A percentile compares a stretch with the other conserved stretches of the same genome.
Conservation (phyloP, 768 basidiomycete species). For the Multifurca ochricompacta region DNA sequence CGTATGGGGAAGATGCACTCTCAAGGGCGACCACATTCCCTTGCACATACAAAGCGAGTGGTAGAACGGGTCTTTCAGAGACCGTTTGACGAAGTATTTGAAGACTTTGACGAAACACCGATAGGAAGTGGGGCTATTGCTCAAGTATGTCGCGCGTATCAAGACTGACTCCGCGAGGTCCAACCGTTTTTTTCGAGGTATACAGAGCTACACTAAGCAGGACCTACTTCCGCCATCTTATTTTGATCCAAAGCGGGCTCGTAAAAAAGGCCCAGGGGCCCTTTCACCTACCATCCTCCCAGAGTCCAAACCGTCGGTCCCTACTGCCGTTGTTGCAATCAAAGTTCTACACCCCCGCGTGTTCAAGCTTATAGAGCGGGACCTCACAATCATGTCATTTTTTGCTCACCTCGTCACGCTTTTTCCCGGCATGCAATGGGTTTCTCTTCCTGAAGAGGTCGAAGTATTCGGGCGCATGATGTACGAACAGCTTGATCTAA, state of each 20-base stretch:
- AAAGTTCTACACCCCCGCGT: slow-evolving; percentile 93
- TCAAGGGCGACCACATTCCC: slow-evolving; percentile 70
- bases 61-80: slow-evolving; percentile 79
- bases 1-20: slow-evolving; percentile 84
- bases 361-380: slow-evolving; percentile 71
- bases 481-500: slow-evolving; percentile 86
- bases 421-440: slow-evolving; percentile 92
- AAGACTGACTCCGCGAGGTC: not conserved
- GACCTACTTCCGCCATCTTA: slow-evolving; percentile 83
- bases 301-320: slow-evolving; percentile 62
- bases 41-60: slow-evolving; percentile 70
- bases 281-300: slow-evolving; percentile 42
- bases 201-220: slow-evolving; percentile 81
- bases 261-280: slow-evolving; percentile 38
- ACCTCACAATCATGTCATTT: slow-evolving; percentile 91
- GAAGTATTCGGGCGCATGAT: slow-evolving; percentile 94
- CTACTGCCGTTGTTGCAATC: slow-evolving; percentile 85
- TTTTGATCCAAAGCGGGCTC: slow-evolving; percentile 61
- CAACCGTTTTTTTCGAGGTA: slow-evolving; percentile 41
- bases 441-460: slow-evolving; percentile 93
- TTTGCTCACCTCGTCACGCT: slow-evolving; percentile 74
- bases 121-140: slow-evolving; percentile 99
- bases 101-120: slow-evolving; percentile 76
- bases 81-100: slow-evolving; percentile 84
- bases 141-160: slow-evolving; percentile 41